Evolutionary conservation across 441 rosid species (phyloP), one percentile per base, ranked within the genome.

Genomic region (Erodium trifolium): DNA sequence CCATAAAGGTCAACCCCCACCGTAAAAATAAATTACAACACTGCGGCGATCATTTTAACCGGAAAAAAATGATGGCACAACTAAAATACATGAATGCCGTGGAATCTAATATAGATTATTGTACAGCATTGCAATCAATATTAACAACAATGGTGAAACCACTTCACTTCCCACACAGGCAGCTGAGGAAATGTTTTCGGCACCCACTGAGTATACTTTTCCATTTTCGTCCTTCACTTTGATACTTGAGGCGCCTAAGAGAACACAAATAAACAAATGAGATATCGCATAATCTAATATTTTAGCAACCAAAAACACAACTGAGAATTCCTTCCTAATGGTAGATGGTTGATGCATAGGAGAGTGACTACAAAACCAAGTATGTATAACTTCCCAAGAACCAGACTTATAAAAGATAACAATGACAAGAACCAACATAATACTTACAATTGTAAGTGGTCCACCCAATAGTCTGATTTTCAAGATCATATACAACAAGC

Each of bases 381-480:
- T 29, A 45, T 10, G 5, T 37, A 4, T 37, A 37, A 37, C 41
- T 4, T 7, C 8, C 41, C 41, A 37, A 37, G 41, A 37, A 7
- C 8, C 41, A 7, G 41, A 37, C 41, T 37, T 37, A 37, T 37
- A 37, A 37, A 37, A 4, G 35, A 31, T 8, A 2, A 63, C 31
- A 68, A 6, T n/a, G 14, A n/a, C 6, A 49, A 69, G 23, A 67
- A 47, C 63, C 5, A 23, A 34, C 0, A 66, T 10, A 59, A 68
- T 71, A 82, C 96, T 89, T 83, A 93, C 99, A 93, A 78, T 93
- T 83, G 81, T 89, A 83, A 7, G 81, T 87, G 8, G 90, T 88
- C 99, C 99, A 94, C 78, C 99, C 99, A 71, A 94, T 82, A 53
- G 76, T 82, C 79, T 86, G 96, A 31, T 88, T 86, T 69, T 83